Evolutionary conservation across 2,329 filamentous ascomycete genomes (phyloP), one percentile per base, ranked within the genome.

Genomic region (Kalmusia sp.): DNA sequence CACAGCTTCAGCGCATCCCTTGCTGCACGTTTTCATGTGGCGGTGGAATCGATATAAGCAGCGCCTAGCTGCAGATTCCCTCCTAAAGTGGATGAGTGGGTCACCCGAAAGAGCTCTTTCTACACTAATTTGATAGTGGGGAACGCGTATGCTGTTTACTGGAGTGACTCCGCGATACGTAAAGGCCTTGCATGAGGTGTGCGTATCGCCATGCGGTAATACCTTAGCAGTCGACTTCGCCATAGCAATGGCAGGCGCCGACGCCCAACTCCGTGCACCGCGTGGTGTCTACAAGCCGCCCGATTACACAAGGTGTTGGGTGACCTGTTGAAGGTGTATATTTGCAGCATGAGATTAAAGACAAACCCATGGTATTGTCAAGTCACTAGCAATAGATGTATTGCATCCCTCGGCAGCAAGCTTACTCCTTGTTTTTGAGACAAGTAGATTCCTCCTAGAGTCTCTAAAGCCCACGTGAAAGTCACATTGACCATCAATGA

Each of bases 21-120:
- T 27, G 27, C 28, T 14, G 27, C 28, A 33, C n/a, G 27, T 33
- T 33, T 44, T 19, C 41, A 19, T 15, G 28, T 34, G 28, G 28
- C 28, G 40, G 41, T n/a, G 11, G 41, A 44, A 33, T 44, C 41
- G 41, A 44, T 44, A 33, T 7, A 33, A 8, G 19, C 17, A 24
- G 22, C 34, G 41, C 28, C 19, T 34, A 44, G 41, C 41, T 34
- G 41, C 28, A 44, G 28, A 5, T 24, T n/a, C 41, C 9, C 19
- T 17, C 41, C 19, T 6, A 33, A 44, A 44, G 28, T 11, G 41
- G 41, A 33, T 14, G 17, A 8, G 11, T 31, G 17, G 41, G 27
- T 33, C 11, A 24, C 11, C 41, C 6, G 15, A 44, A 44, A 15
- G n/a, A 34, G 15, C 22, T n/a, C n/a, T n/a, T 22, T 24, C 28